These are phyloP conservation scores for Zoysia matrella DNA, from an alignment of 202 grass and related monocot species.

Conservation along the genomic window DNA sequence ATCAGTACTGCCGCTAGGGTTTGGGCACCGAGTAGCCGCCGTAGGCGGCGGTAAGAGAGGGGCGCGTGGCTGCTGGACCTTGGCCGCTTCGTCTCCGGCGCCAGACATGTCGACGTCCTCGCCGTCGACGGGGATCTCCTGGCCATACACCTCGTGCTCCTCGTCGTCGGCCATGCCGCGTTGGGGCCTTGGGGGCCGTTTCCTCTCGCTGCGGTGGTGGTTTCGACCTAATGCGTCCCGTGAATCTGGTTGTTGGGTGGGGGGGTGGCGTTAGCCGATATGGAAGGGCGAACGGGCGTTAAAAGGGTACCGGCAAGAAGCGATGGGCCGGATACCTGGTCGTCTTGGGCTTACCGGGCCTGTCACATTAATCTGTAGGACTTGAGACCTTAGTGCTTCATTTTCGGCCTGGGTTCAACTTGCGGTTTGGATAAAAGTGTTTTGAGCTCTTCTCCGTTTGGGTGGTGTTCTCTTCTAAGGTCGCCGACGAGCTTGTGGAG, in stretches of 20 bases:
- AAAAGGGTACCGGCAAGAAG: no score
- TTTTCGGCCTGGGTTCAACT: no score
- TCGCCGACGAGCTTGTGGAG: no score
- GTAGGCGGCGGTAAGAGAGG: not conserved
- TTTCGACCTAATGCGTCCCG: not conserved
- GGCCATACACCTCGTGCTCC: constrained; percentile 93
- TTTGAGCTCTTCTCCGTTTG: no score
- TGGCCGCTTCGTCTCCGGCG: constrained; percentile 50
- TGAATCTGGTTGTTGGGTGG: not conserved
- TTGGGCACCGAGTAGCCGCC: not conserved
- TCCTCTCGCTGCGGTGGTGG: not conserved
- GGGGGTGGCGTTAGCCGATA: no score
- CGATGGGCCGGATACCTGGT: no score
- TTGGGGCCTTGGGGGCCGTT: not conserved
- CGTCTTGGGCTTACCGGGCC: no score
- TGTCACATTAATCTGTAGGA: no score
- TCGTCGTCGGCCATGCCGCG: constrained; percentile 59
- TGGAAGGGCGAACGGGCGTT: no score
- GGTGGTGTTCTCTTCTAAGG: no score
- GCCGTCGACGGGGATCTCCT: constrained; percentile 85
- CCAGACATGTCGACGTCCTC: constrained; percentile 75
- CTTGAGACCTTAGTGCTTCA: no score
- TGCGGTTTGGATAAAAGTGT: no score
- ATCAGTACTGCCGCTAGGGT: constrained; percentile 25
- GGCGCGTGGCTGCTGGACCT: constrained; percentile 32